Evolutionary conservation across 2,329 filamentous ascomycete genomes (phyloP).

Genomic region (Scolecobasidium constrictum): DNA sequence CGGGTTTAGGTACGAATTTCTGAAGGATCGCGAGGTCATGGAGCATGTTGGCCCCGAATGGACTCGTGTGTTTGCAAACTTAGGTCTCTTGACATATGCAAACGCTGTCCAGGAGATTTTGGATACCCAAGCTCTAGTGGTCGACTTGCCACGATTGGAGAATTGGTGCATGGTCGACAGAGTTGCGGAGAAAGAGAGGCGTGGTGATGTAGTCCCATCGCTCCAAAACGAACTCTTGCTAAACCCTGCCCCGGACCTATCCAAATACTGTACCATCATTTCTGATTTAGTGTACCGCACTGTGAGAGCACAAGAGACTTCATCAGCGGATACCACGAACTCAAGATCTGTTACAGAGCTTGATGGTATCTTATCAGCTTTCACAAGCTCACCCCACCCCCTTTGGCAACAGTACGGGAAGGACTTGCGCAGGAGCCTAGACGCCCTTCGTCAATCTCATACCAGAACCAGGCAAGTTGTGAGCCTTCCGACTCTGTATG

Average conservation of each 20-base stretch:
- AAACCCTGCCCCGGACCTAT: background rate
- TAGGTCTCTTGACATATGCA: conserved; percentile 32
- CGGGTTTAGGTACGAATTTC: conserved; percentile 17
- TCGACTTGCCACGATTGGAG: background rate
- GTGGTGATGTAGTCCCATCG: background rate
- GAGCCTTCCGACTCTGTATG: background rate
- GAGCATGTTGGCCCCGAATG: conserved; percentile 33
- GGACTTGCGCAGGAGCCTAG: background rate
- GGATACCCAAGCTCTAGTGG: background rate
- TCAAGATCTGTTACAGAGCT: background rate
- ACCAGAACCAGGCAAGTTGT: background rate
- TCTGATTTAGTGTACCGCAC: background rate
- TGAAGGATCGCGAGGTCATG: conserved; percentile 30
- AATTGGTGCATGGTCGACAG: background rate
- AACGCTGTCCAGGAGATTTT: conserved; percentile 7
- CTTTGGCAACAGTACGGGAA: background rate
- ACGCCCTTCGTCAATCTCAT: background rate
- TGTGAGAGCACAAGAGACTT: background rate
- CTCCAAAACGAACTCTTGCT: background rate
- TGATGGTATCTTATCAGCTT: background rate
- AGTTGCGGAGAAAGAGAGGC: background rate
- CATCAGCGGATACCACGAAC: background rate
- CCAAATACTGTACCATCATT: background rate
- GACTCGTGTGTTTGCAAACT: conserved; percentile 34
- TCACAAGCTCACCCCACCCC: background rate